A percentile compares a stretch with the other conserved stretches of the same genome.
Conservation (phyloP, 306 rosid species). For the Lagenaria siceraria region DNA sequence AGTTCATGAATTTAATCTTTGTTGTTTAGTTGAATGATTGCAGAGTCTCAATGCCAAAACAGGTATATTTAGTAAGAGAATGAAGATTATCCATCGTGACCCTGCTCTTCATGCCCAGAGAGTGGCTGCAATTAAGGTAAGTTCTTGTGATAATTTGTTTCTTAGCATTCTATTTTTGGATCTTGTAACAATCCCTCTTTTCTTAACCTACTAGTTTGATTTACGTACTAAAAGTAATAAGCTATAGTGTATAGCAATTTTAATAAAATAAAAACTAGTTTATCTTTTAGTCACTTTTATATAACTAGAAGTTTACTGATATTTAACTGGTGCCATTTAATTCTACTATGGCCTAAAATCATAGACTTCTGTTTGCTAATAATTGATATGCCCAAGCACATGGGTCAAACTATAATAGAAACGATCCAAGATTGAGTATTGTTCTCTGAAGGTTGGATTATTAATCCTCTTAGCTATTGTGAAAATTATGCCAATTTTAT, state of each 20-base stretch:
- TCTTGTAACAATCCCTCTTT: not conserved
- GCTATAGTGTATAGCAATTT: not conserved
- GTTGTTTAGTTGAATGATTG: conserved; percentile 71
- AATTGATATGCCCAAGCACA: too few relatives aligned
- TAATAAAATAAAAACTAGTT: not conserved
- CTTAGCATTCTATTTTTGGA: not conserved
- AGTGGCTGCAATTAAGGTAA: conserved; percentile 93
- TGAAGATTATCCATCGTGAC: conserved; percentile 89
- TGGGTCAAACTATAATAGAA: too few relatives aligned
- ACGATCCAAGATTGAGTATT: too few relatives aligned
- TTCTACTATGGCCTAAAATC: too few relatives aligned
- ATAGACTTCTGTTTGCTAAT: too few relatives aligned
- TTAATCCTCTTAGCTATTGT: too few relatives aligned
- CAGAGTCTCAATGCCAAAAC: conserved; percentile 98
- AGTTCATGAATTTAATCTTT: conserved; percentile 37
- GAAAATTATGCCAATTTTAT: too few relatives aligned
- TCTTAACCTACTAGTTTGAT: not conserved
- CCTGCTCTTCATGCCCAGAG: conserved; percentile 81
- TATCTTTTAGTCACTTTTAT: not conserved
- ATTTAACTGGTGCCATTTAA: too few relatives aligned
- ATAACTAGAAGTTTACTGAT: not conserved
- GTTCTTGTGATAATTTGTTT: not conserved
- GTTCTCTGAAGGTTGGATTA: too few relatives aligned
- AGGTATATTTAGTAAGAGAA: conserved; percentile 90
- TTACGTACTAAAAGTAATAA: not conserved